These are phyloP conservation scores for Suillus paluster DNA, from an alignment of 768 basidiomycete genomes.

Conservation along the genomic window DNA sequence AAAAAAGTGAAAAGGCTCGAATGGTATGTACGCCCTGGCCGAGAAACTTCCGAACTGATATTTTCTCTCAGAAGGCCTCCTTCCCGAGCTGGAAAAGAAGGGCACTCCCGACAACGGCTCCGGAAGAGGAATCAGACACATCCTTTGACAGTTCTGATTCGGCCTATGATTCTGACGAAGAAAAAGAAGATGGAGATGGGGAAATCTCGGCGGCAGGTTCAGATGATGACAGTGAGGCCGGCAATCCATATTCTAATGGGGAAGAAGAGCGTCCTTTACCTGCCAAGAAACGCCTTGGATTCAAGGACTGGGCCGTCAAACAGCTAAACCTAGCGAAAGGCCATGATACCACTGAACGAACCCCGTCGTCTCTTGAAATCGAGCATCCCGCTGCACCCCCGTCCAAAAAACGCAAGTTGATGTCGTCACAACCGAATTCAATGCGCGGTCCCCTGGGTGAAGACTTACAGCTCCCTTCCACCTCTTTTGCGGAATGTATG, in stretches of 20 bases:
- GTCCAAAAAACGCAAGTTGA: slow-evolving; percentile 53
- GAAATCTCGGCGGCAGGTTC: slow-evolving; percentile 18
- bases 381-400: slow-evolving; percentile 16
- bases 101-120: slow-evolving; percentile 30
- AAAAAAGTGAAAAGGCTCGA: slow-evolving; percentile 43
- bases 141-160: slow-evolving; percentile 85
- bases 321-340: slow-evolving; percentile 64
- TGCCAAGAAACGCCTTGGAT: slow-evolving; percentile 53
- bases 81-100: slow-evolving; percentile 57
- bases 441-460: slow-evolving; percentile 85
- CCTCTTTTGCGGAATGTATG: slow-evolving; percentile 59
- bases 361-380: slow-evolving; percentile 13
- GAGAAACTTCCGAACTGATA: slow-evolving; percentile 9
- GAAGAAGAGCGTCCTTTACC: slow-evolving; percentile 26
- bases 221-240: slow-evolving; percentile 17
- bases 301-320: slow-evolving; percentile 90
- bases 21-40: slow-evolving; percentile 42
- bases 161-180: slow-evolving; percentile 54
- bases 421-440: slow-evolving; percentile 22
- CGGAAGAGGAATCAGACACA: slow-evolving; percentile 49
- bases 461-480: slow-evolving; percentile 66
- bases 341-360: slow-evolving; percentile 36
- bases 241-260: slow-evolving; percentile 16
- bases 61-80: slow-evolving; percentile 32
- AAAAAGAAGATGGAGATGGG: slow-evolving; percentile 21